A percentile compares a stretch with the other conserved stretches of the same genome.
Evolutionary conservation across 305 asterid genomes (phyloP).

Genomic region (Withania somnifera): DNA sequence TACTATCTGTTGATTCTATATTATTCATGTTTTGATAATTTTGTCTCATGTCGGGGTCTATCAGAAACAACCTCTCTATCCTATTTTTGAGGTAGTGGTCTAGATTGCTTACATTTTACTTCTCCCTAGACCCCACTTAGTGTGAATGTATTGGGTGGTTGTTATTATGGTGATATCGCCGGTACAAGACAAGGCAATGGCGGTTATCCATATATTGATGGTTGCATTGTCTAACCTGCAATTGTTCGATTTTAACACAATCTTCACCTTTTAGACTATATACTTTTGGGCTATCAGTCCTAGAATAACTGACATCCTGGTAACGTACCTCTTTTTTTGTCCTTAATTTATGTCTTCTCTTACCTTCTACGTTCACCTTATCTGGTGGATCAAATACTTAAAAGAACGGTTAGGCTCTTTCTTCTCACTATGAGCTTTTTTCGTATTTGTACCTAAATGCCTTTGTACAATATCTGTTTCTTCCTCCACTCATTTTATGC

Average conservation of each 20-base stretch:
- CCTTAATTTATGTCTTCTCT: background rate
- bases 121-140: too few species aligned
- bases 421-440: background rate
- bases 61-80: too few species aligned
- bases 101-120: too few species aligned
- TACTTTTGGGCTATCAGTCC: background rate
- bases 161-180: background rate
- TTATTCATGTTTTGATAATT: too few species aligned
- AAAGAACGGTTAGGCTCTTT: background rate
- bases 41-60: too few species aligned
- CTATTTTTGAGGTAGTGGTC: too few species aligned
- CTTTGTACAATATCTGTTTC: background rate
- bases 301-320: background rate
- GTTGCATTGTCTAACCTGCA: background rate
- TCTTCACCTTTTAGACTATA: background rate
- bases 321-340: background rate
- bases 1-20: too few species aligned
- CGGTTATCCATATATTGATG: background rate
- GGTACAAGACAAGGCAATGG: background rate
- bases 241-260: background rate
- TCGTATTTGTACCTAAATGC: background rate
- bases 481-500: background rate
- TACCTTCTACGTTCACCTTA: background rate
- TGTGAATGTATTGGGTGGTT: too few species aligned
- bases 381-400: background rate